Percentiles rank a stretch among this genome's conserved stretches.
Conservation (phyloP, 129 eudicot genomes). For the Dittrichia graveolens region DNA sequence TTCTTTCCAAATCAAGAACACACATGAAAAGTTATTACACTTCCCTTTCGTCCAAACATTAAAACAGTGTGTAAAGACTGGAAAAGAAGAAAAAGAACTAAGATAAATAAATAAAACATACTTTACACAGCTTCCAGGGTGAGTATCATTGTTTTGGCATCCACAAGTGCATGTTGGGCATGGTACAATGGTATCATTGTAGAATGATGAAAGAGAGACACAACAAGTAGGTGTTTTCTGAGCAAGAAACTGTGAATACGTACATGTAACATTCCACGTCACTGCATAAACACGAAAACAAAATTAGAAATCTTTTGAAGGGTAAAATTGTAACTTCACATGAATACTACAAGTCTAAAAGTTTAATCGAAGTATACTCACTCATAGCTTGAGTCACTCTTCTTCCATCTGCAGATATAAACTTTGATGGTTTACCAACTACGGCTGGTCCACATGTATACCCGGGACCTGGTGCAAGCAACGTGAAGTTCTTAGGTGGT, state of each 20-base stretch:
- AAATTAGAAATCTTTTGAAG: constrained; percentile 26
- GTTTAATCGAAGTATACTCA: constrained; percentile 42
- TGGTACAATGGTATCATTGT: constrained; percentile 86
- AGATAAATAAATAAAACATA: constrained; percentile 34
- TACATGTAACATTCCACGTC: constrained; percentile 98
- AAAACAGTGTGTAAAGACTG: no score
- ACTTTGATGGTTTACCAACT: constrained; percentile 64
- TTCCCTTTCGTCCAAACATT: no score
- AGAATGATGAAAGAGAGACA: constrained; percentile 89
- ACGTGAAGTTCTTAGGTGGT: constrained; percentile 79
- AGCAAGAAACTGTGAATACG: constrained; percentile 94
- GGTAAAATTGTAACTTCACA: constrained; percentile 25
- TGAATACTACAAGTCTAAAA: background rate
- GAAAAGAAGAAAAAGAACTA: no score
- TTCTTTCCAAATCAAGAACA: no score
- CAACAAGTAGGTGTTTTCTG: constrained; percentile 95
- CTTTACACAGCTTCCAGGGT: constrained; percentile 90
- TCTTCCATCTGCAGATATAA: constrained; percentile 64
- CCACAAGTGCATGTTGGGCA: constrained; percentile 98
- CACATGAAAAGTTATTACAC: no score
- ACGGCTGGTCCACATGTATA: constrained; percentile 97
- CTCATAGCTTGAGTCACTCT: constrained; percentile 95
- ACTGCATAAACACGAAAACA: constrained; percentile 46
- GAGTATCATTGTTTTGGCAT: constrained; percentile 76
- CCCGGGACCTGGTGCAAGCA: constrained; percentile 91